These are phyloP conservation scores for Tanacetum coccineum DNA, from an alignment of 129 eudicot species.

Conservation along the genomic window DNA sequence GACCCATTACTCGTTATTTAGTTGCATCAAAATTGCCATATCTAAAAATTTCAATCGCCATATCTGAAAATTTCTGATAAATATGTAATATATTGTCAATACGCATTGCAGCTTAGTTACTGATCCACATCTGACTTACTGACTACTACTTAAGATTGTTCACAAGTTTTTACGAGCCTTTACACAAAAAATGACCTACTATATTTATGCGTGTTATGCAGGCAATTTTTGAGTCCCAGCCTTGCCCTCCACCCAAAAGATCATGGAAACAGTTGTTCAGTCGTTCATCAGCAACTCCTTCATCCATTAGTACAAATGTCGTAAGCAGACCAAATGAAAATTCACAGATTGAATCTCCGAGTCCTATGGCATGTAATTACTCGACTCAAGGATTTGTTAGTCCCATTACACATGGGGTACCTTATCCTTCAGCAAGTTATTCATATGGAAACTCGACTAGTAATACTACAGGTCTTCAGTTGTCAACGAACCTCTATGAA, in stretches of 20 bases:
- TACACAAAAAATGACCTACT: background rate
- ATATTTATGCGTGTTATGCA: constrained; percentile 30
- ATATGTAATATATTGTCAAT: no score
- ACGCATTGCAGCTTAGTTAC: background rate
- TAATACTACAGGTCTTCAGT: constrained; percentile 28
- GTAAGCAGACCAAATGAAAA: constrained; percentile 62
- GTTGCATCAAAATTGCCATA: no score
- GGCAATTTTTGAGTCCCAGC: constrained; percentile 66
- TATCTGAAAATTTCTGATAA: no score
- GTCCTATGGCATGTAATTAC: constrained; percentile 26
- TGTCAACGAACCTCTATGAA: constrained; percentile 39
- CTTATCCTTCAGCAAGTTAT: constrained; percentile 41
- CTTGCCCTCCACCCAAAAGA: constrained; percentile 64
- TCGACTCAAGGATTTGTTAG: constrained; percentile 47
- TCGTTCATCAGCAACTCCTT: constrained; percentile 47
- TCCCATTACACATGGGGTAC: constrained; percentile 60
- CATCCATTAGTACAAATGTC: constrained; percentile 46
- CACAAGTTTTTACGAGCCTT: background rate
- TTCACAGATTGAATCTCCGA: constrained; percentile 47
- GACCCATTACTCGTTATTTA: no score
- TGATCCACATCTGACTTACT: background rate
- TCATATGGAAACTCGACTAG: constrained; percentile 32
- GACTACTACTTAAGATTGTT: background rate
- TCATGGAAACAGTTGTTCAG: constrained; percentile 91
- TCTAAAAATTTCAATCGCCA: no score